These are phyloP conservation scores for Aspergillus pseudoviridinutans DNA, from an alignment of 2,329 filamentous ascomycete species.

Conservation along the genomic window DNA sequence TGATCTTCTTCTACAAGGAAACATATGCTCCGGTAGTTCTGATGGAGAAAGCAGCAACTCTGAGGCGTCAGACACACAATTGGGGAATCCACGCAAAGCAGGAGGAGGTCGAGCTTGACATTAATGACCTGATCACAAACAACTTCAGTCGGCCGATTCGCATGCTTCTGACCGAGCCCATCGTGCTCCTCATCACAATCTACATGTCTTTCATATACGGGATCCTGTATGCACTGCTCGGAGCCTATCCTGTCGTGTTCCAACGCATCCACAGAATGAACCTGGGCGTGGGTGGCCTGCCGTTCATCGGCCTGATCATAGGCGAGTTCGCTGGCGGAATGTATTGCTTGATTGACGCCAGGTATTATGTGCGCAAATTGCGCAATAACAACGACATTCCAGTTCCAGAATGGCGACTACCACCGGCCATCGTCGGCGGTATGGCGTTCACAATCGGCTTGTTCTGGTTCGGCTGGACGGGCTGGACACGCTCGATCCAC, in stretches of 20 bases:
- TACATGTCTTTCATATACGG: constrained; percentile 31
- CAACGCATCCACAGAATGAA: constrained; percentile 23
- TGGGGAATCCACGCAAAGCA: constrained; percentile 57
- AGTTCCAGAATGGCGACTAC: constrained; percentile 32
- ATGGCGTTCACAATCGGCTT: constrained; percentile 31
- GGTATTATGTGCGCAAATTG: constrained; percentile 27
- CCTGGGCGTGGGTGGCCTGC: constrained; percentile 23
- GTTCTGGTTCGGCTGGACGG: constrained; percentile 38
- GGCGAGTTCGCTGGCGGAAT: constrained; percentile 26
- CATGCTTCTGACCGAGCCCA: constrained; percentile 39
- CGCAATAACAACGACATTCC: constrained; percentile 26
- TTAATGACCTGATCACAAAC: constrained; percentile 43
- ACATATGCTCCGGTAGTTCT: constrained; percentile 47
- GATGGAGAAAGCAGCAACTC: constrained; percentile 39
- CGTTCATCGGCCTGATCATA: constrained; percentile 27
- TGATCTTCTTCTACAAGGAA: constrained; percentile 46
- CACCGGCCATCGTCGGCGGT: constrained; percentile 28
- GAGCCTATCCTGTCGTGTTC: constrained; percentile 28
- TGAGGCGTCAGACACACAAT: constrained; percentile 52
- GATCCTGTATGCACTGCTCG: constrained; percentile 26
- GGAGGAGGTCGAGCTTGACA: constrained; percentile 50
- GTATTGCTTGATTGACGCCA: constrained; percentile 25
- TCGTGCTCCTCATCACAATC: constrained; percentile 29
- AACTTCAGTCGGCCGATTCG: constrained; percentile 45
- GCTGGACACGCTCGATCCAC: constrained; percentile 28